Conservation (phyloP, 2,329 filamentous ascomycete species). For the Cercospora zeae-maydis region DNA sequence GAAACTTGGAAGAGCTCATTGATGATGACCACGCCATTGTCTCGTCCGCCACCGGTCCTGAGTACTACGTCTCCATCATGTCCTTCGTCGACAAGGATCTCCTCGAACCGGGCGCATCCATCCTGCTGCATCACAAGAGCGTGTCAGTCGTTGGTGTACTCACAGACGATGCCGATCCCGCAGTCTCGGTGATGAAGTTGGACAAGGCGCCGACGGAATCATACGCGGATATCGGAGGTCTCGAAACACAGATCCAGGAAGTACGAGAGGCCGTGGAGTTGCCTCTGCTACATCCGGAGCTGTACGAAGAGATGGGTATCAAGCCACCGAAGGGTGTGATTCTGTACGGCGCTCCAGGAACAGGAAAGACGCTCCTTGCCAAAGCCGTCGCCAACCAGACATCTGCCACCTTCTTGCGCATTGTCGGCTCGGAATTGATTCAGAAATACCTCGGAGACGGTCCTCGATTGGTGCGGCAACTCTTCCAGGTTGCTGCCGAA, state of each 20-base stretch:
- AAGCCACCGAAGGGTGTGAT: conserved; percentile 99
- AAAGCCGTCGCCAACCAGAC: conserved; percentile 98
- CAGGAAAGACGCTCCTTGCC: conserved; percentile 90
- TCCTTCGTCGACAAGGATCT: conserved; percentile 99
- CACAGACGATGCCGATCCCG: conserved; percentile 90
- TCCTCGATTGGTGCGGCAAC: conserved; percentile 87
- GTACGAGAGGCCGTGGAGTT: conserved; percentile 95
- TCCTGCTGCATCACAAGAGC: conserved; percentile 93
- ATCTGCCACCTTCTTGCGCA: conserved; percentile 96
- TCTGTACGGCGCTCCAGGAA: conserved; percentile 93
- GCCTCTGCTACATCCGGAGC: conserved; percentile 87
- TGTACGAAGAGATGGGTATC: conserved; percentile 99
- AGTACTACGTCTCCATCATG: conserved; percentile 99
- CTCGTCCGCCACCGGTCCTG: conserved; percentile 91
- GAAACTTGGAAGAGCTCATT: conserved; percentile 96
- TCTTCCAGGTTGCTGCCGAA: conserved; percentile 94
- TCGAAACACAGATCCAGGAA: conserved; percentile 95
- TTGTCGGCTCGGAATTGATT: conserved; percentile 94
- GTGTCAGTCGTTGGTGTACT: conserved; percentile 96
- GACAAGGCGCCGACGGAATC: conserved; percentile 98
- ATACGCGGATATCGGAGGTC: conserved; percentile 95
- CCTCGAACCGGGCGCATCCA: conserved; percentile 90
- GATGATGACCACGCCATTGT: conserved; percentile 99
- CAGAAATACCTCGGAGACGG: conserved; percentile 98
- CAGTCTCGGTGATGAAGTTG: conserved; percentile 98